Conservation (phyloP, 1,284 basidiomycete species). For the Ustilago xerochloae region DNA sequence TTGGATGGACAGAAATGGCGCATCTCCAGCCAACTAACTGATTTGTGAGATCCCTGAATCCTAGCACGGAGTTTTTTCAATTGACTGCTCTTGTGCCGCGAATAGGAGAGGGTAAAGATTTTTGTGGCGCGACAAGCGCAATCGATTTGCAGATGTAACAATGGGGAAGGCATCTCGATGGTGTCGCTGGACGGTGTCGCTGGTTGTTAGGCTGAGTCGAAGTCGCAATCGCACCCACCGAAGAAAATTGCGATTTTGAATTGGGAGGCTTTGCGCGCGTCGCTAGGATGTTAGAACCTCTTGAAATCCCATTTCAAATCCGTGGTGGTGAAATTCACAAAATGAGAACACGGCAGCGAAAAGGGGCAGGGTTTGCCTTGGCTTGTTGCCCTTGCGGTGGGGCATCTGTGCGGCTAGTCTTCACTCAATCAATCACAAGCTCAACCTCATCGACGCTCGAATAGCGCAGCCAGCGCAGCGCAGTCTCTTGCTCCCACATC, state of each 20-base stretch:
- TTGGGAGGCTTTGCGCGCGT: background rate
- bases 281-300: slow-evolving; percentile 7
- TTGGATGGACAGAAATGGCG: too few species aligned
- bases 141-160: background rate
- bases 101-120: slow-evolving; percentile 14
- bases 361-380: too few species aligned
- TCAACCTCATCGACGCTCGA: too few species aligned
- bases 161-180: background rate
- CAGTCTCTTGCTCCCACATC: too few species aligned
- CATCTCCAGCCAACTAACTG: background rate
- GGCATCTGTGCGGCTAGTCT: too few species aligned
- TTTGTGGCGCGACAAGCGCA: slow-evolving; percentile 6
- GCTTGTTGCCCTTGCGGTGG: too few species aligned
- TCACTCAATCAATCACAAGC: too few species aligned
- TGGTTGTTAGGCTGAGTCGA: background rate
- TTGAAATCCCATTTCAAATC: slow-evolving; percentile 6
- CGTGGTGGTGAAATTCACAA: background rate
- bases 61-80: slow-evolving; percentile 38
- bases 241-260: background rate
- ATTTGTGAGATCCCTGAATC: slow-evolving; percentile 28
- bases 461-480: too few species aligned
- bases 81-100: slow-evolving; percentile 3
- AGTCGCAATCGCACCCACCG: background rate
- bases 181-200: background rate
- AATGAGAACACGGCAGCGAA: background rate